These are phyloP conservation scores for Syzygium oleosum DNA, from an alignment of 345 rosid species.

Conservation along the genomic window DNA sequence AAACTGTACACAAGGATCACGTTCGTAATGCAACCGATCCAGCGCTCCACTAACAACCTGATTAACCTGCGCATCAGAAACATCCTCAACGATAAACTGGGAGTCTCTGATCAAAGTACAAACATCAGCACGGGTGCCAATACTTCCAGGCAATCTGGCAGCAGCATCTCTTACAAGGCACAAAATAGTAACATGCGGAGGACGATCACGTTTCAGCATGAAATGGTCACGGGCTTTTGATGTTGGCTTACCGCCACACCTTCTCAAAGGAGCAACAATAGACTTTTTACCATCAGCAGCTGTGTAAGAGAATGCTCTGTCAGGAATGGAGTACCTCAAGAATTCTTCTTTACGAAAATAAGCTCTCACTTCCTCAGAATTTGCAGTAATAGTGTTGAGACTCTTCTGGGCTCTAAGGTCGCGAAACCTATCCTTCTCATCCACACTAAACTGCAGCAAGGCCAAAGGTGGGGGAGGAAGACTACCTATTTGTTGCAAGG, in stretches of 20 bases:
- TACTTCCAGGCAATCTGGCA: conserved; percentile 93
- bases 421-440: conserved; percentile 95
- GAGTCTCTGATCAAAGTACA: conserved; percentile 96
- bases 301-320: conserved; percentile 93
- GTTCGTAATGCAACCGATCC: conserved; percentile 98
- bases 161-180: conserved; percentile 99
- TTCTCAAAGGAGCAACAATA: conserved; percentile 94
- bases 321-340: conserved; percentile 94
- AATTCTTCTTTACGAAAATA: conserved; percentile 90
- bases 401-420: conserved; percentile 99
- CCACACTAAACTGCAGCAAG: conserved; percentile 70
- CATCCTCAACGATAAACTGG: conserved; percentile 88
- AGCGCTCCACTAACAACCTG: conserved; percentile 97
- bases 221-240: conserved; percentile 99
- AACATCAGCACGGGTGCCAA: conserved; percentile 99
- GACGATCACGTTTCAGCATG: conserved; percentile 98
- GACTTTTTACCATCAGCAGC: conserved; percentile 99
- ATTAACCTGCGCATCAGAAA: conserved; percentile 85
- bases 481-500: conserved; percentile 89
- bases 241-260: conserved; percentile 99
- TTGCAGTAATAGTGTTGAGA: conserved; percentile 76
- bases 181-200: conserved; percentile 96
- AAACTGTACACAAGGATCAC: conserved; percentile 97
- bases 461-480: conserved; percentile 92
- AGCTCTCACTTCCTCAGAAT: conserved; percentile 78